These are phyloP conservation scores for Leonotis leonurus DNA, from an alignment of 257 asterid genomes.

Conservation along the genomic window DNA sequence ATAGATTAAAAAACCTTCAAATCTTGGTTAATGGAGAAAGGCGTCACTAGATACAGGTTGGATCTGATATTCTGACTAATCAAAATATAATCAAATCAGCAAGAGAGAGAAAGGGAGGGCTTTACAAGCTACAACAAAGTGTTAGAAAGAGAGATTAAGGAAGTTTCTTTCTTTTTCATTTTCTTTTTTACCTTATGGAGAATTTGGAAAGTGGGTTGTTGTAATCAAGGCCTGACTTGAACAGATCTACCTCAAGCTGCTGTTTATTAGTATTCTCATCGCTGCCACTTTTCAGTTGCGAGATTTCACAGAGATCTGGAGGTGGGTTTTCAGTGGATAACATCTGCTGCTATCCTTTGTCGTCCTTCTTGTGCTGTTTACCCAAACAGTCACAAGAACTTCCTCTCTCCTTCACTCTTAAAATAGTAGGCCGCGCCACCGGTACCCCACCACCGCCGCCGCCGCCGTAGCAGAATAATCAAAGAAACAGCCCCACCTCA, in stretches of 20 bases:
- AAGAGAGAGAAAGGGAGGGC: background rate
- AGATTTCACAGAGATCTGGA: slow-evolving; percentile 62
- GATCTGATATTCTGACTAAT: slow-evolving; percentile 29
- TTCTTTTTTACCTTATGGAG: slow-evolving; percentile 76
- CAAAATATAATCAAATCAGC: slow-evolving; percentile 13
- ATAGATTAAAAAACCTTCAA: slow-evolving; percentile 19
- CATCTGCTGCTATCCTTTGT: slow-evolving; percentile 74
- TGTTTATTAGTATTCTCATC: slow-evolving; percentile 40
- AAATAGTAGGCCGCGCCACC: slow-evolving; percentile 12
- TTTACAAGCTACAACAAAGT: no score
- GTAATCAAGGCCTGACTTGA: slow-evolving; percentile 49
- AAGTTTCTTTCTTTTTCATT: background rate
- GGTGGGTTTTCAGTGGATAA: slow-evolving; percentile 91
- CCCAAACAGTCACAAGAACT: slow-evolving; percentile 83
- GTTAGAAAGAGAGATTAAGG: background rate
- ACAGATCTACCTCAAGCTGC: slow-evolving; percentile 59
- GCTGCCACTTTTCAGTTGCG: slow-evolving; percentile 43
- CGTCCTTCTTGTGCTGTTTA: slow-evolving; percentile 66
- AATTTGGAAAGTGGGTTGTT: slow-evolving; percentile 51
- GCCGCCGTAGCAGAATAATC: slow-evolving; percentile 35
- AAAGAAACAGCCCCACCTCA: slow-evolving; percentile 41
- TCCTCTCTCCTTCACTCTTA: slow-evolving; percentile 10
- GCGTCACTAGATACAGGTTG: slow-evolving; percentile 5
- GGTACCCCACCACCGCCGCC: slow-evolving; percentile 30
- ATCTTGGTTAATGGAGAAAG: background rate